phyloP scores from a whole-genome alignment of 1,284 basidiomycete species.

The Ceratobasidium sp. region DNA sequence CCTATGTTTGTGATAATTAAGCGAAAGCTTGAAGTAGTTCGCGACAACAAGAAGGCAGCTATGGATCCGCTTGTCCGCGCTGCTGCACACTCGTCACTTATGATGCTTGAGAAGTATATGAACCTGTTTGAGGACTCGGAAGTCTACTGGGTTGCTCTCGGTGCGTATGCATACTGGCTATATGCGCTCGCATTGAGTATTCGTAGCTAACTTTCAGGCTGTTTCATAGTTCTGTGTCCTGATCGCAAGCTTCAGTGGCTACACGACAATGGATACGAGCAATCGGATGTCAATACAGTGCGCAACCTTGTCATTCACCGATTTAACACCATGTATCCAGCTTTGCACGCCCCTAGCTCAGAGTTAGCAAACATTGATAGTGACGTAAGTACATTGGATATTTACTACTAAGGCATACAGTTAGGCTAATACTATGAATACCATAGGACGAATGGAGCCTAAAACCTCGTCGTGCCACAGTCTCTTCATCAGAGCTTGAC shows the following conservation, averaged over 20 bases:
- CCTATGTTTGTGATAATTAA: background rate
- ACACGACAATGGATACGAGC: background rate
- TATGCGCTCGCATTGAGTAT: background rate
- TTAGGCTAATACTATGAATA: too few species aligned
- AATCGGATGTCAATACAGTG: background rate
- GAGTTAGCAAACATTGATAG: background rate
- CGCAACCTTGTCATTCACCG: background rate
- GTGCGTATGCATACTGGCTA: background rate
- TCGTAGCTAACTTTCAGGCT: background rate
- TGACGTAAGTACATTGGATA: background rate
- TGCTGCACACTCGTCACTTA: background rate
- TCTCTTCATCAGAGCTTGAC: background rate
- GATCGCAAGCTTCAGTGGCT: background rate
- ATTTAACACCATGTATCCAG: background rate
- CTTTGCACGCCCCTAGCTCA: background rate
- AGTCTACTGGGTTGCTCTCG: constrained; percentile 1
- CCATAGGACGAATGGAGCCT: background rate
- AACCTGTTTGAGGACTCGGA: background rate
- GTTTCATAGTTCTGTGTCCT: background rate
- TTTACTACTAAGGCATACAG: background rate
- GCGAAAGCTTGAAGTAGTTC: background rate
- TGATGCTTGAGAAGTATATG: background rate
- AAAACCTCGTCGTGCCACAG: background rate
- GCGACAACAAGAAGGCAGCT: background rate
- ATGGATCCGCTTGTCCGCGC: background rate